Percentiles rank a stretch among this genome's conserved stretches.
phyloP scores from a whole-genome alignment of 2,329 filamentous ascomycete species.

The Botrytis elliptica region DNA sequence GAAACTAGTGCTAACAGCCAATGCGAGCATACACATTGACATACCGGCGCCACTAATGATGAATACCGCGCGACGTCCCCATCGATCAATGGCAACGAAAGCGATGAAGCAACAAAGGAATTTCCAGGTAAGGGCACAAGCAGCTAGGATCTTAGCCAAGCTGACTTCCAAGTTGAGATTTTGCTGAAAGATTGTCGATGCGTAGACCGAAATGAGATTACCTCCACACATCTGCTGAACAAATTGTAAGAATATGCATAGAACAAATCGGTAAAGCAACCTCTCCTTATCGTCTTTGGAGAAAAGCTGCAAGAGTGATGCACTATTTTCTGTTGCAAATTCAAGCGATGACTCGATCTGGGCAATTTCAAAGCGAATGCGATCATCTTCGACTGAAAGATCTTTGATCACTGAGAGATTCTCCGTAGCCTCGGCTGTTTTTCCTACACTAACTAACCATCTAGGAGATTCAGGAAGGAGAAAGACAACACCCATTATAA shows the following conservation, averaged over 20 bases:
- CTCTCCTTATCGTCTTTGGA: background rate
- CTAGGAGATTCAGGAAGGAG: background rate
- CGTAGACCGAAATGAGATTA: background rate
- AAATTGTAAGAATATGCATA: background rate
- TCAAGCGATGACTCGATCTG: background rate
- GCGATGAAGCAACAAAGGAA: background rate
- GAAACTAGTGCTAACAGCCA: background rate
- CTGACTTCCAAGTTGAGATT: background rate
- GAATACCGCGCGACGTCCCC: background rate
- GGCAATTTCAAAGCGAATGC: background rate
- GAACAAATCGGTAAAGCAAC: background rate
- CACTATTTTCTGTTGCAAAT: background rate
- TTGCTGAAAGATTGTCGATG: background rate
- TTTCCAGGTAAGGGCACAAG: background rate
- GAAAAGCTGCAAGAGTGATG: background rate
- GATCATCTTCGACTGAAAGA: background rate
- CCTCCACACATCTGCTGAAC: background rate
- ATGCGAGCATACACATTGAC: background rate
- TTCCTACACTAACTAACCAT: background rate
- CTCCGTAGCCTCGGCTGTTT: background rate
- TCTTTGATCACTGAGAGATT: background rate
- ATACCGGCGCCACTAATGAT: background rate
- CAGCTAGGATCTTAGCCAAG: background rate
- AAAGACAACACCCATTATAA: background rate
- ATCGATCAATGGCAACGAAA: background rate